Conservation (phyloP, 768 basidiomycete species). For the Arthromyces matolae region DNA sequence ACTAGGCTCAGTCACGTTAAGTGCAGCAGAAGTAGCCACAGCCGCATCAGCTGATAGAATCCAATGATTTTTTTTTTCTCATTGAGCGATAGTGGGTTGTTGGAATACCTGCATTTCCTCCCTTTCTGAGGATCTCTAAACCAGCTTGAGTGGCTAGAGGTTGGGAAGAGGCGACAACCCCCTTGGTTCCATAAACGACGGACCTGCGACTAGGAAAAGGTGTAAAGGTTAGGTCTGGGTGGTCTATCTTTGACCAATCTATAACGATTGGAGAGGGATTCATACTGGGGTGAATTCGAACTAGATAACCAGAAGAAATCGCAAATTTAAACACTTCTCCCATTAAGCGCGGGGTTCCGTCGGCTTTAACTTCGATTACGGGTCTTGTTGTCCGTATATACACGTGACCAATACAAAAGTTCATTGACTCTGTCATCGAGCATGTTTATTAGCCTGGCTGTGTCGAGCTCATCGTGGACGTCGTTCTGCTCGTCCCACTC, state of each 20-base stretch:
- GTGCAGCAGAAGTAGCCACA: conserved; percentile 86
- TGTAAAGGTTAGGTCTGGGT: conserved; percentile 60
- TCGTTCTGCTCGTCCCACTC: too few species aligned
- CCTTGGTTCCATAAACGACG: conserved; percentile 82
- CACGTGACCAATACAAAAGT: conserved; percentile 1
- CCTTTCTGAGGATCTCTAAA: conserved; percentile 84
- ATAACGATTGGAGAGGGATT: conserved; percentile 32
- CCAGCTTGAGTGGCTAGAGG: conserved; percentile 91
- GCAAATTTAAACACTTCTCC: too few species aligned
- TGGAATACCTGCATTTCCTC: conserved; percentile 87
- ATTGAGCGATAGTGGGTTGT: too few species aligned
- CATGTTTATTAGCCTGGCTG: neutral
- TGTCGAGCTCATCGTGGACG: conserved; percentile 1
- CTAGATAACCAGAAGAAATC: too few species aligned
- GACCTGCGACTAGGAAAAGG: conserved; percentile 83
- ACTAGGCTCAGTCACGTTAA: conserved; percentile 89
- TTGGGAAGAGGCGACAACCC: conserved; percentile 85
- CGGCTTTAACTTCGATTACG: too few species aligned
- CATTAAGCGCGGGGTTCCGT: too few species aligned
- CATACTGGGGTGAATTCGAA: conserved; percentile 21
- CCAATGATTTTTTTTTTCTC: too few species aligned
- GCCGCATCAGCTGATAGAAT: conserved; percentile 86
- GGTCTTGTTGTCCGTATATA: neutral
- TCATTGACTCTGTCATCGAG: too few species aligned
- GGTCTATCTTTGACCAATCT: conserved; percentile 61